phyloP scores from a whole-genome alignment of 257 asterid species.

The Rehmannia glutinosa region DNA sequence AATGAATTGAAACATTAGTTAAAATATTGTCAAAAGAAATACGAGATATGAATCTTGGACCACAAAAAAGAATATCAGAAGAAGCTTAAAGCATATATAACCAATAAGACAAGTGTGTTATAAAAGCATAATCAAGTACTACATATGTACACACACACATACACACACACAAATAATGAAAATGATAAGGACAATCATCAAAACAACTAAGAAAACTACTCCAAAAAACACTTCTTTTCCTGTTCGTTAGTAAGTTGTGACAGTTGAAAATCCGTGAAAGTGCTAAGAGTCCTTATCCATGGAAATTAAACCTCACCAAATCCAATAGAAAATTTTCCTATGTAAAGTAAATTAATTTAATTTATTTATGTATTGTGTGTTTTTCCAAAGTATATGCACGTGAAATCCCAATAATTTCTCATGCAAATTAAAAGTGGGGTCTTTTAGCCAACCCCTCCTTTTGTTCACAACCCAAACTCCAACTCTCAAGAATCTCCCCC shows the following conservation, averaged over 20 bases:
- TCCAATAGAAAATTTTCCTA: slow-evolving; percentile 9
- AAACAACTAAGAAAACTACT: background rate
- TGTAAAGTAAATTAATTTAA: too few species aligned
- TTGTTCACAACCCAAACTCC: slow-evolving; percentile 72
- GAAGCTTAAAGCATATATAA: too few species aligned
- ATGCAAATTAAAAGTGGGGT: slow-evolving; percentile 76
- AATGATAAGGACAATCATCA: slow-evolving; percentile 10
- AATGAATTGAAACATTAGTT: too few species aligned
- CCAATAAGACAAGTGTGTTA: too few species aligned
- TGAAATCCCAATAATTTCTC: slow-evolving; percentile 94
- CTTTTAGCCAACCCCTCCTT: slow-evolving; percentile 52
- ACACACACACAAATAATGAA: background rate
- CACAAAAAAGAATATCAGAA: too few species aligned
- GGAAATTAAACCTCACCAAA: slow-evolving; percentile 7
- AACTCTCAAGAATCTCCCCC: slow-evolving; percentile 52
- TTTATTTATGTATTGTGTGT: too few species aligned
- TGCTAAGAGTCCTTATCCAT: slow-evolving; percentile 47
- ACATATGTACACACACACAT: background rate
- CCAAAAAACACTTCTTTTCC: background rate
- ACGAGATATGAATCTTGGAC: too few species aligned
- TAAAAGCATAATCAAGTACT: slow-evolving; percentile 10
- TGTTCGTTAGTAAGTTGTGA: slow-evolving; percentile 40
- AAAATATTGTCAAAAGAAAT: too few species aligned
- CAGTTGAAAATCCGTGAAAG: slow-evolving; percentile 57
- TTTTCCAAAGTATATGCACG: slow-evolving; percentile 45